These are phyloP conservation scores for Sporothrix inflata DNA, from an alignment of 2,329 filamentous ascomycete genomes.

Conservation along the genomic window DNA sequence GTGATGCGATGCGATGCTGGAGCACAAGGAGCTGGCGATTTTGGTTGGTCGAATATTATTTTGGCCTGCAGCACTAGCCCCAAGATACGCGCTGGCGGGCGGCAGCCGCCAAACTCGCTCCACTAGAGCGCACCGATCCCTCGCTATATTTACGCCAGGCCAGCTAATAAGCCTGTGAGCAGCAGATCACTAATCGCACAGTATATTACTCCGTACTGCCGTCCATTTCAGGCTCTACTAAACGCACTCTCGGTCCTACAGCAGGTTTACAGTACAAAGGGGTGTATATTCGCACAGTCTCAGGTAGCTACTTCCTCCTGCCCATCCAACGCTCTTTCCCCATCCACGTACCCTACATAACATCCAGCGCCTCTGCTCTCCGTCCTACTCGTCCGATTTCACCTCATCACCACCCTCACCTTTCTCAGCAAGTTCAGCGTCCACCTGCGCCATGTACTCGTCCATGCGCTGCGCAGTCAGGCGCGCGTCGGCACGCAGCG, in stretches of 20 bases:
- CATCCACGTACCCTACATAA: neutral
- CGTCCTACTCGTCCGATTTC: neutral
- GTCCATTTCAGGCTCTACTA: neutral
- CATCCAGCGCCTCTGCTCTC: neutral
- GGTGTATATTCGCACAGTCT: neutral
- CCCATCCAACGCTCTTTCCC: neutral
- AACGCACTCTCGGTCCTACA: neutral
- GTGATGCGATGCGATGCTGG: constrained; percentile 8
- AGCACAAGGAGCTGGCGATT: neutral
- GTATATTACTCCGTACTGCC: neutral
- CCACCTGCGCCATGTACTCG: neutral
- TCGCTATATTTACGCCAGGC: neutral
- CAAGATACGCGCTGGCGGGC: neutral
- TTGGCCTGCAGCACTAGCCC: neutral
- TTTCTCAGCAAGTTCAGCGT: neutral
- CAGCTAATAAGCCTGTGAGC: neutral
- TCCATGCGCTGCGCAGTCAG: constrained; percentile 12
- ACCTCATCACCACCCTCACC: neutral
- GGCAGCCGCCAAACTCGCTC: neutral
- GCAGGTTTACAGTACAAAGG: neutral
- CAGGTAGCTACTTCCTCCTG: neutral
- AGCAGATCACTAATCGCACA: neutral
- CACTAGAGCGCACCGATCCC: neutral
- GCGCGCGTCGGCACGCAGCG: neutral
- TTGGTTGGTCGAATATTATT: neutral